Conservation (phyloP, 2,329 filamentous ascomycete genomes). For the Ophiocordyceps camponoti-floridani region DNA sequence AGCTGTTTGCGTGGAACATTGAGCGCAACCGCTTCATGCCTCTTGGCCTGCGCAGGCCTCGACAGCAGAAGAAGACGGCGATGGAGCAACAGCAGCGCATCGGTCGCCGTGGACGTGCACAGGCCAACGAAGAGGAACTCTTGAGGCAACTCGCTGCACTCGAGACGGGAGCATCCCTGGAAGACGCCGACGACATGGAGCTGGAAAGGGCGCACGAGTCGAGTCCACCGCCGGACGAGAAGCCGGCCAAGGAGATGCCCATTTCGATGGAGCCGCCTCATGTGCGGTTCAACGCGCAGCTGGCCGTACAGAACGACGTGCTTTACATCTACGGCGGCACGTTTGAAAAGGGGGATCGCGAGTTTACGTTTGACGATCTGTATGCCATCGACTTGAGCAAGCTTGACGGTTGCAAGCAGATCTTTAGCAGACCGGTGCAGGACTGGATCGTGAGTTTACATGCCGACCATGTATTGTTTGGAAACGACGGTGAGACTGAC, state of each 20-base stretch:
- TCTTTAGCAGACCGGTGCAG: conserved; percentile 67
- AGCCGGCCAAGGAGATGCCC: conserved; percentile 41
- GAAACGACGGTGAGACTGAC: conserved; percentile 4
- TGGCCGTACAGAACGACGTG: conserved; percentile 81
- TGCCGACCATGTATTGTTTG: not conserved
- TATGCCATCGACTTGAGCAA: conserved; percentile 90
- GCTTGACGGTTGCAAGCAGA: conserved; percentile 80
- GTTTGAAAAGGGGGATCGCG: conserved; percentile 83
- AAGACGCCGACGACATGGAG: conserved; percentile 29
- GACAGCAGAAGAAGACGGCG: conserved; percentile 40
- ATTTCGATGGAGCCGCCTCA: conserved; percentile 74
- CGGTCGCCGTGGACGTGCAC: conserved; percentile 53
- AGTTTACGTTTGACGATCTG: conserved; percentile 91
- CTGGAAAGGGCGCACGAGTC: conserved; percentile 29
- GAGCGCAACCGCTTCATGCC: conserved; percentile 93
- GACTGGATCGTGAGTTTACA: conserved; percentile 53
- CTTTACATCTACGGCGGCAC: conserved; percentile 93
- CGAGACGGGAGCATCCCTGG: conserved; percentile 52
- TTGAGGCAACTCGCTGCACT: conserved; percentile 73
- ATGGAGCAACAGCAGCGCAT: conserved; percentile 38
- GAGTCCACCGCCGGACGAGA: conserved; percentile 35
- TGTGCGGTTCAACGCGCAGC: conserved; percentile 73
- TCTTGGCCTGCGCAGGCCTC: conserved; percentile 56
- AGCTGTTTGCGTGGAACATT: conserved; percentile 81
- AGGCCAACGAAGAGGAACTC: conserved; percentile 83